Conservation (phyloP, 2,329 filamentous ascomycete genomes). For the Colletotrichum lentis region DNA sequence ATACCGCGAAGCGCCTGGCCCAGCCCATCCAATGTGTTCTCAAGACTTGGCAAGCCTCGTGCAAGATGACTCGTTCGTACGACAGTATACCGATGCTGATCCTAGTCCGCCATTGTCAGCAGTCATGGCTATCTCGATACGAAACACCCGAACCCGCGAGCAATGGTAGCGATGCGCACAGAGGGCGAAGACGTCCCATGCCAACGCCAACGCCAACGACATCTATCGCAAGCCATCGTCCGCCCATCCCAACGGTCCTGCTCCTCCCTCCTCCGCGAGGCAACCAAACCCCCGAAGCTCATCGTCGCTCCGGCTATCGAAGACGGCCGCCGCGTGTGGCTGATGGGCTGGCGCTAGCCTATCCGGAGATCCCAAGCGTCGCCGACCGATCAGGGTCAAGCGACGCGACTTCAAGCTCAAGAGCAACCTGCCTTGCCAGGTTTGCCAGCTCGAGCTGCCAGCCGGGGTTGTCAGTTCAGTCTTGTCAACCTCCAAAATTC, state of each 20-base stretch:
- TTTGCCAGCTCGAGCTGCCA: constrained; percentile 7
- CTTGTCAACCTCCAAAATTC: constrained; percentile 23
- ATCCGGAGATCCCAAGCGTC: constrained; percentile 26
- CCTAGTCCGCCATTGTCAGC: background rate
- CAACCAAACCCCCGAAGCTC: background rate
- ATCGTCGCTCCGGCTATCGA: constrained; percentile 14
- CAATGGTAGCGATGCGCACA: background rate
- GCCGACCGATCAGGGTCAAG: constrained; percentile 24
- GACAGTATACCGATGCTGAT: background rate
- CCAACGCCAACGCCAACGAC: constrained; percentile 14
- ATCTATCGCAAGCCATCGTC: constrained; percentile 18
- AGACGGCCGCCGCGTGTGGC: constrained; percentile 19
- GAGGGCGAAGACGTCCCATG: background rate
- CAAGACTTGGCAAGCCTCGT: background rate
- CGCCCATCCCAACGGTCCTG: background rate
- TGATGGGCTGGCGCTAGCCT: constrained; percentile 23
- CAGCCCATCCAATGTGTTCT: no score
- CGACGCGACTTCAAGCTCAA: background rate
- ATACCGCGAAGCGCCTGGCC: background rate
- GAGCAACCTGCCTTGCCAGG: background rate
- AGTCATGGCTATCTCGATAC: background rate
- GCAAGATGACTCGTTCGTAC: background rate
- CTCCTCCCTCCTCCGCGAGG: background rate
- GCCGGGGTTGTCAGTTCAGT: constrained; percentile 16
- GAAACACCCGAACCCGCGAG: background rate